Evolutionary conservation across 768 basidiomycete genomes (phyloP).

Genomic region (Leccinum incarnatum): DNA sequence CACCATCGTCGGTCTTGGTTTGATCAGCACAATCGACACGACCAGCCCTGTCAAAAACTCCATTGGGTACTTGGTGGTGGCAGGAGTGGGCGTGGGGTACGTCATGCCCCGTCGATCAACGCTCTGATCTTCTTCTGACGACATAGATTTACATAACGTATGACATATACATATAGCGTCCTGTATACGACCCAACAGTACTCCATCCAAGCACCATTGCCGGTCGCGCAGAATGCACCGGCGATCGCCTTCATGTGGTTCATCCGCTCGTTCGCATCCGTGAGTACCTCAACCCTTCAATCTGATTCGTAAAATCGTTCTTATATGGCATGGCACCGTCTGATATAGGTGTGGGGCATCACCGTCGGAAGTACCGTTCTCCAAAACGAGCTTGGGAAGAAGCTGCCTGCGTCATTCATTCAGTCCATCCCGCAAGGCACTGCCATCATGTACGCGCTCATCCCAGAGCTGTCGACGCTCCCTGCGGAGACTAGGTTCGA

Average conservation of each 20-base stretch:
- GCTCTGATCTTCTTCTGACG: neutral
- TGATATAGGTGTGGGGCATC: constrained; percentile 46
- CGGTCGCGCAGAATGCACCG: constrained; percentile 37
- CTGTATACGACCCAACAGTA: constrained; percentile 33
- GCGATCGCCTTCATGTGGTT: constrained; percentile 47
- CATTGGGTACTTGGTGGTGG: constrained; percentile 9
- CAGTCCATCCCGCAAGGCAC: constrained; percentile 35
- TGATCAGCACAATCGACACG: constrained; percentile 30
- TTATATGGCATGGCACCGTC: no score
- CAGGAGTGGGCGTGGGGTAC: constrained; percentile 6
- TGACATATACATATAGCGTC: constrained; percentile 1
- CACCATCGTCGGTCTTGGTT: constrained; percentile 33
- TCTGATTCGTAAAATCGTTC: neutral
- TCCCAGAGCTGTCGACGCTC: constrained; percentile 41
- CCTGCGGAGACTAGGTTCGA: constrained; percentile 30
- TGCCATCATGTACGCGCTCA: constrained; percentile 44
- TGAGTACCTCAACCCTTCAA: constrained; percentile 8
- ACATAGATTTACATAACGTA: neutral
- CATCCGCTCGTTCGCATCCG: constrained; percentile 35
- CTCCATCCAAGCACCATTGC: constrained; percentile 47
- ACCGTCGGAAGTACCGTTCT: constrained; percentile 47
- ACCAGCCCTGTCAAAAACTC: constrained; percentile 23
- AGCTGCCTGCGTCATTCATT: constrained; percentile 39
- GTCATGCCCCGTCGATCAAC: neutral
- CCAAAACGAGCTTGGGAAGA: constrained; percentile 44